Evolutionary conservation across 768 basidiomycete genomes (phyloP), one percentile per base, ranked within the genome.

Genomic region (Flagelloscypha sp.): DNA sequence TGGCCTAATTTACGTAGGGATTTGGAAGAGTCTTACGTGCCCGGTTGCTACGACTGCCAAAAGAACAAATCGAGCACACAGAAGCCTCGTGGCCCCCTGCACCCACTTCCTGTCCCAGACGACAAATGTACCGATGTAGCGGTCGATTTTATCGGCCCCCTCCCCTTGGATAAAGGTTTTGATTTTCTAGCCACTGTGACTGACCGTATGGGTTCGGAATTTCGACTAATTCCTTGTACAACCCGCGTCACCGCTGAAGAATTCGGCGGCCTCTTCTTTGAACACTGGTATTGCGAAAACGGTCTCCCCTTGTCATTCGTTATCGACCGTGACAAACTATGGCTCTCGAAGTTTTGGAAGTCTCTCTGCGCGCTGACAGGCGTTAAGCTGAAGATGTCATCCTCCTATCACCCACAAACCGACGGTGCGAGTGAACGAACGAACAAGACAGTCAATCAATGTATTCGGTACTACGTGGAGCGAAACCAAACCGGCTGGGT

Each of bases 391-490:
- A 50, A 47, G 12, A 43, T 57, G 48, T 65, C 61, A 0, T 57
- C 58, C 0, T 35, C 60, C 0, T 65, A 50, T 28, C 65, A 67
- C 24, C 63, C 59, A 0, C 50, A 66, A 36, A 59, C 56, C 0
- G 56, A 66, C 43, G 59, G 65, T 0, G 23, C 44, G 0, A 59
- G 53, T n/a, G 54, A 66, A 43, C 36, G 44, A 0, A 53, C 52
- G 0, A 62, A 62, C 30, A 56, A 57, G 25, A 63, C 53, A 0
- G 36, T 62, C 0, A 54, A 49, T 28, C 60, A 61, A 27, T 27
- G 30, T 9, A 28, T 49, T 1, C 38, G 41, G 21, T 58, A 40
- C 27, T 42, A 47, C 44, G 48, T 54, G 10, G 38, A 49, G 6
- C 13, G 40, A 1, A 46, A 49, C 16, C 50, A 59, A 20, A 44